These are phyloP conservation scores for Leccinum uliginosum DNA, from an alignment of 768 basidiomycete species.

Conservation along the genomic window DNA sequence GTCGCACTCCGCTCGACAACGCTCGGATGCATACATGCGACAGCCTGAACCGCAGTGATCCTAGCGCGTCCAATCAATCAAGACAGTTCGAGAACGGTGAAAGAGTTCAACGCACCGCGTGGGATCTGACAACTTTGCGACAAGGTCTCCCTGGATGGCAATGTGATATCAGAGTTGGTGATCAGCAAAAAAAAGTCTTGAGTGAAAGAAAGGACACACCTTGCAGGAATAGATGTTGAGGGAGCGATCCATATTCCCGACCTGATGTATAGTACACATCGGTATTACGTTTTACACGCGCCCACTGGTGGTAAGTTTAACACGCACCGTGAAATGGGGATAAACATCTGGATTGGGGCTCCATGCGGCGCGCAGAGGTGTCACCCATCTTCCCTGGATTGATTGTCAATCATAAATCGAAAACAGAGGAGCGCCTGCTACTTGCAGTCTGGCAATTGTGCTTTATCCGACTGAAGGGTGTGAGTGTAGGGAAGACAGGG, in stretches of 20 bases:
- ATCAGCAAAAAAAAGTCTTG: neutral
- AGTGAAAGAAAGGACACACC: constrained; percentile 30
- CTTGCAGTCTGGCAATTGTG: constrained; percentile 83
- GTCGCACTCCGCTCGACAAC: constrained; percentile 70
- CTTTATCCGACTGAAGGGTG: constrained; percentile 56
- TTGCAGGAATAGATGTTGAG: constrained; percentile 72
- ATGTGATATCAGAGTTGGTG: neutral
- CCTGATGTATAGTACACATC: constrained; percentile 32
- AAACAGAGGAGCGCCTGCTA: neutral
- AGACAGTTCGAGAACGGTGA: neutral
- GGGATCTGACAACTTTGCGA: constrained; percentile 59
- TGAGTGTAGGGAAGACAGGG: constrained; percentile 52
- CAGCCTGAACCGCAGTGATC: constrained; percentile 82
- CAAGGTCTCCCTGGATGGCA: constrained; percentile 54
- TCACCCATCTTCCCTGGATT: constrained; percentile 74
- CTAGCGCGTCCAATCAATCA: constrained; percentile 29
- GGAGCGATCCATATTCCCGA: constrained; percentile 77
- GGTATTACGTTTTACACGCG: neutral
- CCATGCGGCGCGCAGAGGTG: constrained; percentile 76
- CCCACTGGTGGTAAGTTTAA: neutral
- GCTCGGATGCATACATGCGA: constrained; percentile 81
- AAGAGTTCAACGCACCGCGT: constrained; percentile 39
- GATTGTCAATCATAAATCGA: neutral
- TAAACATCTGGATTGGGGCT: constrained; percentile 71
- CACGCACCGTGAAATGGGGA: constrained; percentile 75